Base-by-base conservation (phyloP, 371 early-diverging fungal genomes). In the Capniomyces stellatus region DNA sequence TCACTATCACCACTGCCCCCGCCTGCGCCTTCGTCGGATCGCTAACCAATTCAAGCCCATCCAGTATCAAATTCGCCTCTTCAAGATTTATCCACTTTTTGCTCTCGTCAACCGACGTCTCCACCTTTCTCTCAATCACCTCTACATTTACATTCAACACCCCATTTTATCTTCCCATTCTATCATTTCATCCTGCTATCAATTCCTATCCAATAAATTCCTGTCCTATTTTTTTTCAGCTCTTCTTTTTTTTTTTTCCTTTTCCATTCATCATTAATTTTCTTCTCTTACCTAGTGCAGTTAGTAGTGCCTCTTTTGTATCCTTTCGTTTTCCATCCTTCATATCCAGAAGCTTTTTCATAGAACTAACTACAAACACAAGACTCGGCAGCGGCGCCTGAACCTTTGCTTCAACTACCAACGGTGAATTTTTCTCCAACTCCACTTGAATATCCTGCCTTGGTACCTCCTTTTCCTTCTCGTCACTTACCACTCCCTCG, bases 291-390 rank as follows among this genome's bases (percentile, higher is more conserved):
- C 51, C 51, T 55, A 78, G 61, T 43, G 65, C 62, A 54, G 75
- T 75, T 47, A 74, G 77, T 29, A 70, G 46, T 13, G 61, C 59
- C 1, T 52, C 53, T 42, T 46, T 41, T 24, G 47, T 52, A 60
- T 72, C 56, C 59, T 69, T 52, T 58, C 68, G 54, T 71, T 72
- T 62, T 59, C 77, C 53, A 69, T 75, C 52, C 60, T 67, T 46
- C 61, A 69, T 55, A 1, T 50, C 52, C 28, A 61, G 30, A 27
- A 82, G 73, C 64, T 73, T 78, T 29, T 82, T 78, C 53, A 82
- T 64, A 6, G 81, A 80, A 21, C 75, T 76, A 43, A 76, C 64
- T 18, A 82, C 74, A 64, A 82, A 81, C 35, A 82, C 69, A 2
- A 68, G 63, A 2, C 69, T 66, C 0, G 69, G 70, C 2, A 68